Conservation (phyloP, 495 filamentous ascomycete species). For the Neurospora sp. region DNA sequence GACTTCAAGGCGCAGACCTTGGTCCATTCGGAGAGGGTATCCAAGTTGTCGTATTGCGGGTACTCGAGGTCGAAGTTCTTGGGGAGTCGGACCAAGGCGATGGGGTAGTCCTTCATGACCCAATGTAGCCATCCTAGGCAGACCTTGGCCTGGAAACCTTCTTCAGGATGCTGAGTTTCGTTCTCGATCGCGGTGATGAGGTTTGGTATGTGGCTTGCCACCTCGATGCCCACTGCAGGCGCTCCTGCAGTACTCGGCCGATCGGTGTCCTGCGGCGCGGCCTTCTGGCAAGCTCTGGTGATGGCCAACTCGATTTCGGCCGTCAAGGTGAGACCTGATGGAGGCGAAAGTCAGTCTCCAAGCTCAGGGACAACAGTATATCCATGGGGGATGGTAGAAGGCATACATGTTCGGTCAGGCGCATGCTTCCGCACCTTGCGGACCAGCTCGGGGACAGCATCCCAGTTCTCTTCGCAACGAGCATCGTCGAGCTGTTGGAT, state of each 20-base stretch:
- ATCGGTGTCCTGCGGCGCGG: slow-evolving; percentile 29
- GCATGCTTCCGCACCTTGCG: slow-evolving; percentile 92
- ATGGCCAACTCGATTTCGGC: slow-evolving; percentile 64
- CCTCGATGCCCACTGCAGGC: slow-evolving; percentile 20
- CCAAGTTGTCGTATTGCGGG: slow-evolving; percentile 36
- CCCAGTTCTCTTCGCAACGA: slow-evolving; percentile 81
- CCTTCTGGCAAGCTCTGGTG: slow-evolving; percentile 38
- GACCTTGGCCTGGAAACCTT: slow-evolving; percentile 68
- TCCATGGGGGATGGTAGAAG: not conserved
- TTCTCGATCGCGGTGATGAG: slow-evolving; percentile 58
- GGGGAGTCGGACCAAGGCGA: slow-evolving; percentile 53
- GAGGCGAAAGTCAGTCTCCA: not conserved
- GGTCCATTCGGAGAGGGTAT: slow-evolving; percentile 56
- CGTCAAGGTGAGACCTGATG: slow-evolving; percentile 61
- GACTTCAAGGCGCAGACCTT: slow-evolving; percentile 70
- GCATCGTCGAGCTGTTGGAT: slow-evolving; percentile 71
- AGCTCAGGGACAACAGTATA: slow-evolving; percentile 1
- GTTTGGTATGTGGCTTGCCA: slow-evolving; percentile 48
- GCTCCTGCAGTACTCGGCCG: slow-evolving; percentile 21
- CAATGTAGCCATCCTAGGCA: slow-evolving; percentile 79
- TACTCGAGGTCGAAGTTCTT: slow-evolving; percentile 46
- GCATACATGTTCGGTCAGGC: slow-evolving; percentile 71
- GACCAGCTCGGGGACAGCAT: slow-evolving; percentile 77
- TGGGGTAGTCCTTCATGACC: slow-evolving; percentile 54
- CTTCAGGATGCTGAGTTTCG: slow-evolving; percentile 48